A percentile compares a stretch with the other conserved stretches of the same genome.
Evolutionary conservation across 2,329 filamentous ascomycete species (phyloP).

Genomic region (Aspergillus pseudotamarii): DNA sequence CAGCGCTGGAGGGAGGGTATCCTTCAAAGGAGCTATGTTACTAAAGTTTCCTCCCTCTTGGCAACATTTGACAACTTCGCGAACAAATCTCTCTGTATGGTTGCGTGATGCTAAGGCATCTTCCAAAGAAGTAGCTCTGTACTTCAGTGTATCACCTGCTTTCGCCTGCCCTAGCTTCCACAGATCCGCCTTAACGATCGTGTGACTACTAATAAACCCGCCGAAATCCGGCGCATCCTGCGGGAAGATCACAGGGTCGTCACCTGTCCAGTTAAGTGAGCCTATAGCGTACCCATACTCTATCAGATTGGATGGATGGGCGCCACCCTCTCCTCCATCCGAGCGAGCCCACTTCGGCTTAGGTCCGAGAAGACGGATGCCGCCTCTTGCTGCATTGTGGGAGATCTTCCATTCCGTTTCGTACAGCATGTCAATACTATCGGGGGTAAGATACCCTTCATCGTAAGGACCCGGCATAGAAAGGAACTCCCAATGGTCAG

Average conservation of each 20-base stretch:
- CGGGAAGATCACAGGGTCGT: constrained; percentile 63
- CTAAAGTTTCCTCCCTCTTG: constrained; percentile 34
- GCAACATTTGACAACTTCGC: constrained; percentile 45
- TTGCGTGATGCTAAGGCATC: constrained; percentile 52
- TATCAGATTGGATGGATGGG: constrained; percentile 62
- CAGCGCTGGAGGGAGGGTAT: constrained; percentile 23
- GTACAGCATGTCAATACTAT: constrained; percentile 62
- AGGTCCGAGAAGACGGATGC: constrained; percentile 62
- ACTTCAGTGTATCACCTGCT: constrained; percentile 59
- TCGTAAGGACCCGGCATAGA: constrained; percentile 61
- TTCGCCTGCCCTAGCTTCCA: constrained; percentile 67
- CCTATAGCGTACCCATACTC: constrained; percentile 64
- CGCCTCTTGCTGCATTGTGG: constrained; percentile 63
- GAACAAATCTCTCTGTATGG: constrained; percentile 50
- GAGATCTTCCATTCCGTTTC: constrained; percentile 61
- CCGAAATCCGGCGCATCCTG: constrained; percentile 64
- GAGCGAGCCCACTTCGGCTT: constrained; percentile 61
- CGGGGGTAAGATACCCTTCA: constrained; percentile 54
- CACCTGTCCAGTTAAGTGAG: constrained; percentile 63
- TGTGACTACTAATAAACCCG: constrained; percentile 61
- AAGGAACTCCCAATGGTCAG: constrained; percentile 55
- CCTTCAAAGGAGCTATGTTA: constrained; percentile 35
- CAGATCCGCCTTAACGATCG: constrained; percentile 59
- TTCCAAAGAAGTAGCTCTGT: constrained; percentile 54
- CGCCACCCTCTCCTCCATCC: constrained; percentile 65